A percentile compares a stretch with the other conserved stretches of the same genome.
Evolutionary conservation across 148 eudicot species (phyloP).

Genomic region (Rhododendron ovatum): DNA sequence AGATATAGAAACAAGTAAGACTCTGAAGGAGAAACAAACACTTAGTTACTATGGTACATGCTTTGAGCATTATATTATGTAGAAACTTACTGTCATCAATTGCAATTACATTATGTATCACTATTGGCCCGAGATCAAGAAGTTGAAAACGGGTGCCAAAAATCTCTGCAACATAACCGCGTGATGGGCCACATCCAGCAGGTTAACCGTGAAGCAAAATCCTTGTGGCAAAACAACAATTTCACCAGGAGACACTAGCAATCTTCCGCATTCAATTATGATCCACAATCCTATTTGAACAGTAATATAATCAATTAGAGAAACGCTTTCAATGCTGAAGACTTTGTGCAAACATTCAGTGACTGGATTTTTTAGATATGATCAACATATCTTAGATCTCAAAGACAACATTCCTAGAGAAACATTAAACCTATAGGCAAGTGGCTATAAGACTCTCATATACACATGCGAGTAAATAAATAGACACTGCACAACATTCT

Average conservation of each 20-base stretch:
- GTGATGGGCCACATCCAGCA: conserved; percentile 89
- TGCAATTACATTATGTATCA: conserved; percentile 24
- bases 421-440: too few species aligned
- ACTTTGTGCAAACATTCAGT: too few species aligned
- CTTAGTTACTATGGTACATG: neutral
- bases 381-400: too few species aligned
- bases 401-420: too few species aligned
- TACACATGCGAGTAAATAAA: too few species aligned
- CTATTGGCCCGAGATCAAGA: conserved; percentile 95
- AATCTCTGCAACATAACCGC: conserved; percentile 90
- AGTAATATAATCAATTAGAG: neutral
- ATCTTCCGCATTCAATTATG: conserved; percentile 85
- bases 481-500: too few species aligned
- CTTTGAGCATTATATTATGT: neutral
- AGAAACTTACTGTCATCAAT: neutral
- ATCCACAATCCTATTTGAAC: conserved; percentile 63
- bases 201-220: conserved; percentile 61
- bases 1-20: neutral
- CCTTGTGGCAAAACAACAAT: conserved; percentile 84
- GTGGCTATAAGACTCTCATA: too few species aligned
- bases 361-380: too few species aligned
- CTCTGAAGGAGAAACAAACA: neutral
- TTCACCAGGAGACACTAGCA: conserved; percentile 87
- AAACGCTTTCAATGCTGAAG: neutral
- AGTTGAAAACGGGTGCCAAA: conserved; percentile 94